These are phyloP conservation scores for Blastobotrys proliferans DNA, from an alignment of 1,139 yeast genomes.

Conservation along the genomic window DNA sequence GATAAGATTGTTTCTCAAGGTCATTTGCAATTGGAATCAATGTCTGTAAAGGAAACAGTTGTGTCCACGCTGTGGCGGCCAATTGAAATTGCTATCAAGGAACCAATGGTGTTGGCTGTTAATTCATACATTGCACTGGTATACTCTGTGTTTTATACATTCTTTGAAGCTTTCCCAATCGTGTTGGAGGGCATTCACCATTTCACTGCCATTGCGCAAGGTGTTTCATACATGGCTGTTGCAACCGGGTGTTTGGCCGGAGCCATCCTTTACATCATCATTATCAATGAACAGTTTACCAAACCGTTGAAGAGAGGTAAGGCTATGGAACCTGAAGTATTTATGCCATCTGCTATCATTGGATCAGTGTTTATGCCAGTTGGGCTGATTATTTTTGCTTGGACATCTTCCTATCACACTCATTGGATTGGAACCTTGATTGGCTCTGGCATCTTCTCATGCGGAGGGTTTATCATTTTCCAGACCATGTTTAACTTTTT, in stretches of 20 bases:
- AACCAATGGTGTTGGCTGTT: conserved; percentile 19
- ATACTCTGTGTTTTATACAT: conserved; percentile 51
- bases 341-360: conserved; percentile 36
- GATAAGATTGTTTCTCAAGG: conserved; percentile 12
- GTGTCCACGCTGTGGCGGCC: conserved; percentile 15
- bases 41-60: conserved; percentile 12
- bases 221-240: conserved; percentile 44
- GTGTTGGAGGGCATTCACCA: conserved; percentile 43
- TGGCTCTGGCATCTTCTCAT: conserved; percentile 72
- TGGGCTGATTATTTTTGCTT: conserved; percentile 47
- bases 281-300: conserved; percentile 14
- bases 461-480: conserved; percentile 67
- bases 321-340: conserved; percentile 36
- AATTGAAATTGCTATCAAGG: conserved; percentile 13
- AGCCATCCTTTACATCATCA: conserved; percentile 10
- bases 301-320: conserved; percentile 22
- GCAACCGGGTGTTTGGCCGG: conserved; percentile 40
- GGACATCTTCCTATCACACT: conserved; percentile 50
- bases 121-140: conserved; percentile 49
- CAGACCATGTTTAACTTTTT: conserved; percentile 67
- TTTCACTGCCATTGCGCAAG: conserved; percentile 49
- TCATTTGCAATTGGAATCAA: neutral
- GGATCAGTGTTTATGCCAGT: conserved; percentile 53
- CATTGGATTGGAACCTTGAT: conserved; percentile 81
- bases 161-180: conserved; percentile 60